A percentile compares a stretch with the other conserved stretches of the same genome.
Evolutionary conservation across 176 grass and related monocot genomes (phyloP).

Genomic region (Lolium perenne): DNA sequence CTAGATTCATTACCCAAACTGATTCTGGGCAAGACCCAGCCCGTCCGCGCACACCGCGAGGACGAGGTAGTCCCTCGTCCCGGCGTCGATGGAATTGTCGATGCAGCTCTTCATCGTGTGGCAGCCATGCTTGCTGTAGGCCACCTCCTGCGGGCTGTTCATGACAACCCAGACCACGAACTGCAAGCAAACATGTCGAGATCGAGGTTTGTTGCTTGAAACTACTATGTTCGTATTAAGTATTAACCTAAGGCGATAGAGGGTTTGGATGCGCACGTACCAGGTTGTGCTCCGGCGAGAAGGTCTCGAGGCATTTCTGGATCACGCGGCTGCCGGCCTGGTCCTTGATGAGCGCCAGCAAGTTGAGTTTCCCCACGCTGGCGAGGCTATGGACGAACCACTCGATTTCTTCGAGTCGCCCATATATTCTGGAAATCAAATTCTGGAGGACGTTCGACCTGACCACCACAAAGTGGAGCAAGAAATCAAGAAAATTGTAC

Average conservation of each 20-base stretch:
- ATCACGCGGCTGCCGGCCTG: constrained; percentile 22
- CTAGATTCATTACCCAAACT: constrained; percentile 5
- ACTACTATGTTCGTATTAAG: too few relatives aligned
- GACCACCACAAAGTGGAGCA: not conserved
- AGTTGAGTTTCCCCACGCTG: not conserved
- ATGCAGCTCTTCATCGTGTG: constrained; percentile 12
- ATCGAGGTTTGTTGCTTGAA: not conserved
- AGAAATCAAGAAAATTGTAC: not conserved
- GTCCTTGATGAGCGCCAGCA: constrained; percentile 1
- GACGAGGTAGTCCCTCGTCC: not conserved
- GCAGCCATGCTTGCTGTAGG: not conserved
- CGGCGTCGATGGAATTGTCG: constrained; percentile 2
- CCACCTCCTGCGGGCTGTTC: not conserved
- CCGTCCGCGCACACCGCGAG: not conserved
- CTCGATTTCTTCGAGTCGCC: not conserved
- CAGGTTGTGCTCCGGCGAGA: constrained; percentile 1
- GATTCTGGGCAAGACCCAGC: not conserved
- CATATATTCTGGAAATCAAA: not conserved
- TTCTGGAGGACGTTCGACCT: constrained; percentile 43
- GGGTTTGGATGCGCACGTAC: not conserved
- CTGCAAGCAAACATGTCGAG: not conserved
- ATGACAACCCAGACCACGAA: not conserved
- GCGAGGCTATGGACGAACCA: constrained; percentile 17
- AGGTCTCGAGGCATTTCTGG: not conserved
- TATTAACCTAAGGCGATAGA: not conserved